A percentile compares a stretch with the other conserved stretches of the same genome.
Evolutionary conservation across 306 rosid species (phyloP).

Genomic region (Acacia acuminata): DNA sequence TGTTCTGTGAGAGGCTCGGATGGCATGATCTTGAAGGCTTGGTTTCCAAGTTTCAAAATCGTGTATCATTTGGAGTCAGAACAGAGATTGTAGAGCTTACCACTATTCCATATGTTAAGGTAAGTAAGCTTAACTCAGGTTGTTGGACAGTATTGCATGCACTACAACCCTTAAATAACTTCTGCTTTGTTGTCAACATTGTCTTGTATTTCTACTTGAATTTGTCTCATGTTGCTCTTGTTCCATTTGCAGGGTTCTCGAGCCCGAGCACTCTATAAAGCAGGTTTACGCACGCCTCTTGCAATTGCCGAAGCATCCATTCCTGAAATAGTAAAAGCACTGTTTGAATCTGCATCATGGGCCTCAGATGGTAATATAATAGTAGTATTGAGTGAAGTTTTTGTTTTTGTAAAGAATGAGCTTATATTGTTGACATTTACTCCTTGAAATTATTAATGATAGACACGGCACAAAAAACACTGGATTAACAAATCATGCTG

Average conservation of each 20-base stretch:
- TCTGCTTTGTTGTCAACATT: slow-evolving; percentile 17
- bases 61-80: slow-evolving; percentile 92
- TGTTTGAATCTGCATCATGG: slow-evolving; percentile 90
- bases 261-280: slow-evolving; percentile 96
- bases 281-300: slow-evolving; percentile 87
- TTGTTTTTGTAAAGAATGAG: neutral
- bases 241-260: slow-evolving; percentile 81
- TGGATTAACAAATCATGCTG: slow-evolving; percentile 19
- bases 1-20: slow-evolving; percentile 95
- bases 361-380: slow-evolving; percentile 68
- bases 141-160: slow-evolving; percentile 13
- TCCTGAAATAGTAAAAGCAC: slow-evolving; percentile 79
- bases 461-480: slow-evolving; percentile 8
- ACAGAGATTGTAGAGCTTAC: slow-evolving; percentile 98
- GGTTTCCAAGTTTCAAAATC: slow-evolving; percentile 91
- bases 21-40: slow-evolving; percentile 95
- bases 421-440: slow-evolving; percentile 17
- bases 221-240: slow-evolving; percentile 27
- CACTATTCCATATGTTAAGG: slow-evolving; percentile 86
- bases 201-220: slow-evolving; percentile 7
- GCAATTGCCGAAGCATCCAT: slow-evolving; percentile 97
- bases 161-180: slow-evolving; percentile 21
- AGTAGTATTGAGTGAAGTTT: slow-evolving; percentile 1
- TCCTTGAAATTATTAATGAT: slow-evolving; percentile 28
- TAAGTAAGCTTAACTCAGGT: slow-evolving; percentile 27